A percentile compares a stretch with the other conserved stretches of the same genome.
Evolutionary conservation across 129 eudicot genomes (phyloP).

Genomic region (Flaveria bidentis): DNA sequence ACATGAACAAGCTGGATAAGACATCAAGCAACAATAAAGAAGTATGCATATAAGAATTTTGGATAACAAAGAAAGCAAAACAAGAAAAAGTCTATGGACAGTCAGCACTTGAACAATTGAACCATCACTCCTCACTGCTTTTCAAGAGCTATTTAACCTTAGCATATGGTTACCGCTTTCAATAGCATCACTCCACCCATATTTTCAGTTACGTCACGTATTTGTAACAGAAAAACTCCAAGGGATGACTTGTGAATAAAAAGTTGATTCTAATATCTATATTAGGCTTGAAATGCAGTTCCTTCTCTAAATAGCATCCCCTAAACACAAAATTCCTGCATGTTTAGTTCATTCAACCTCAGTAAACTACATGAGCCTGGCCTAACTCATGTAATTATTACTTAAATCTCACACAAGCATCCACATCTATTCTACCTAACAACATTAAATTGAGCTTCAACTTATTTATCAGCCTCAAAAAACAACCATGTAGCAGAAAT

Average conservation of each 20-base stretch:
- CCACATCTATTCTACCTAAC: neutral
- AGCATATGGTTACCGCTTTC: neutral
- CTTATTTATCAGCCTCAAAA: slow-evolving; percentile 17
- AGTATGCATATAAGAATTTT: slow-evolving; percentile 1
- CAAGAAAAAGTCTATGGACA: neutral
- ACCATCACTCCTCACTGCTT: neutral
- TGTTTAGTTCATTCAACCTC: neutral
- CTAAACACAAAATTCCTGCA: slow-evolving; percentile 18
- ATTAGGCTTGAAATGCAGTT: slow-evolving; percentile 21
- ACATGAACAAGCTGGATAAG: slow-evolving; percentile 7
- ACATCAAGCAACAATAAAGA: slow-evolving; percentile 17
- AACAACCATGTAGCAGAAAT: slow-evolving; percentile 8
- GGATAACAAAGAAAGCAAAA: neutral
- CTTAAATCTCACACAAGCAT: slow-evolving; percentile 10
- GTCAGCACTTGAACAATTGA: neutral
- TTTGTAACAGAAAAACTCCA: neutral
- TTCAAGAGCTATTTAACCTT: slow-evolving; percentile 18
- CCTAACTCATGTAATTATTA: neutral
- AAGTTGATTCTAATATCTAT: neutral
- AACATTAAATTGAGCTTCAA: slow-evolving; percentile 16
- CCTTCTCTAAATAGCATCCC: slow-evolving; percentile 3
- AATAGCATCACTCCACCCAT: neutral
- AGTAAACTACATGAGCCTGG: neutral
- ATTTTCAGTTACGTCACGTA: neutral
- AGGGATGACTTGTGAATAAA: neutral